Evolutionary conservation across 2,329 filamentous ascomycete species (phyloP).

Genomic region (Cordyceps farinosa): DNA sequence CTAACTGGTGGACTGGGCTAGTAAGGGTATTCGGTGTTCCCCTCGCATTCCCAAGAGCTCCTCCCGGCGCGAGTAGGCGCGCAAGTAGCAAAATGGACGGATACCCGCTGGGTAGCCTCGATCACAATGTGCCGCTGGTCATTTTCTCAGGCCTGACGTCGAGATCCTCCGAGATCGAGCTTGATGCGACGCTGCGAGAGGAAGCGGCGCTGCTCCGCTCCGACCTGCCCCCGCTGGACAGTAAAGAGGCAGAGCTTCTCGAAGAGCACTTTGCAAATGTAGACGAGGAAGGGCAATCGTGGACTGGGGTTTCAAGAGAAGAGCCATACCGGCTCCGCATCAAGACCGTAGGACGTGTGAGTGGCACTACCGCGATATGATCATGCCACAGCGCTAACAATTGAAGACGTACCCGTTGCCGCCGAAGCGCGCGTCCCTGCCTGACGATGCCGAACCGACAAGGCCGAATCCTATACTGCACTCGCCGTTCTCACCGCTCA

Average conservation of each 20-base stretch:
- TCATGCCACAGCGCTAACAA: conserved; percentile 11
- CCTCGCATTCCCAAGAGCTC: conserved; percentile 7
- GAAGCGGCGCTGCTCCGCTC: conserved; percentile 63
- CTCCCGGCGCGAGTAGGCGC: conserved; percentile 9
- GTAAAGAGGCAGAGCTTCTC: conserved; percentile 61
- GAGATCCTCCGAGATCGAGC: conserved; percentile 38
- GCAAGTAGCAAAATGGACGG: conserved; percentile 57
- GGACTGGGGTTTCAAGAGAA: conserved; percentile 57
- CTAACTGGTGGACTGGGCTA: conserved; percentile 14
- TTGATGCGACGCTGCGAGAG: conserved; percentile 53
- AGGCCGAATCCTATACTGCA: conserved; percentile 61
- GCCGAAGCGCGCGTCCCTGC: conserved; percentile 53
- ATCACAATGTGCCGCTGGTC: conserved; percentile 82
- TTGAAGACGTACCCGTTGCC: conserved; percentile 53
- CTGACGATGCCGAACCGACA: conserved; percentile 47
- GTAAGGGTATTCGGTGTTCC: conserved; percentile 1
- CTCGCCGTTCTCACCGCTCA: conserved; percentile 87
- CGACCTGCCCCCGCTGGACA: conserved; percentile 64
- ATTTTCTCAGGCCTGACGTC: conserved; percentile 70
- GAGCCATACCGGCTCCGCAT: conserved; percentile 63
- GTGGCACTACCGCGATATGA: conserved; percentile 29
- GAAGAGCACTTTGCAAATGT: conserved; percentile 62
- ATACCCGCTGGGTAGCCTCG: conserved; percentile 74
- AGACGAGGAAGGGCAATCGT: conserved; percentile 63
- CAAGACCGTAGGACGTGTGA: conserved; percentile 75